phyloP scores from a whole-genome alignment of 441 rosid species.

The Croton laevigatus region DNA sequence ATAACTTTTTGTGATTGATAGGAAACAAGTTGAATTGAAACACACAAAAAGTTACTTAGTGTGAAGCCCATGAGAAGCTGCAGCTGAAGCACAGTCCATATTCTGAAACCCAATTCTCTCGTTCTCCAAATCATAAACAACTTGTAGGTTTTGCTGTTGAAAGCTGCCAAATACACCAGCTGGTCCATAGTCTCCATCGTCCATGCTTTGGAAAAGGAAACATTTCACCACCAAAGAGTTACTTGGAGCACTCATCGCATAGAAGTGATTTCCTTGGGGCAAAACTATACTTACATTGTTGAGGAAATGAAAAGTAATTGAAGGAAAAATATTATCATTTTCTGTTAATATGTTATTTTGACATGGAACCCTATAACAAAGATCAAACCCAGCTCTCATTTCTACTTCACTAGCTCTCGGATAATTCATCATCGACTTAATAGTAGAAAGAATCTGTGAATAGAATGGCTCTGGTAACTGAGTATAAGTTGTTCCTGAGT shows the following conservation, averaged over 20 bases:
- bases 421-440: slow-evolving; percentile 43
- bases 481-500: slow-evolving; percentile 84
- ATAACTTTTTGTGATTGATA: no score
- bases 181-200: slow-evolving; percentile 66
- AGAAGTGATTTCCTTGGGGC: slow-evolving; percentile 58
- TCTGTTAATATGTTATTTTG: slow-evolving; percentile 39
- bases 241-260: slow-evolving; percentile 68
- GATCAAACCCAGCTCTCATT: slow-evolving; percentile 59
- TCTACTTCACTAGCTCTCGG: slow-evolving; percentile 62
- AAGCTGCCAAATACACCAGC: slow-evolving; percentile 80
- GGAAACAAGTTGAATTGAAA: no score
- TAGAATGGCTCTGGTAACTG: slow-evolving; percentile 70
- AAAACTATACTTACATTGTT: slow-evolving; percentile 66
- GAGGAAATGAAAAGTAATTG: slow-evolving; percentile 63
- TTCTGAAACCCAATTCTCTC: slow-evolving; percentile 74
- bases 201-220: slow-evolving; percentile 64
- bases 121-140: slow-evolving; percentile 74
- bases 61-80: slow-evolving; percentile 47
- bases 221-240: slow-evolving; percentile 69
- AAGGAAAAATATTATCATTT: slow-evolving; percentile 35
- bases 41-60: slow-evolving; percentile 22
- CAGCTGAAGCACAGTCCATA: slow-evolving; percentile 66
- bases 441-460: slow-evolving; percentile 50
- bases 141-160: slow-evolving; percentile 76
- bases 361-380: slow-evolving; percentile 69